Evolutionary conservation across 345 rosid species (phyloP), one percentile per base, ranked within the genome.

Genomic region (Eucalyptus tenuipes): DNA sequence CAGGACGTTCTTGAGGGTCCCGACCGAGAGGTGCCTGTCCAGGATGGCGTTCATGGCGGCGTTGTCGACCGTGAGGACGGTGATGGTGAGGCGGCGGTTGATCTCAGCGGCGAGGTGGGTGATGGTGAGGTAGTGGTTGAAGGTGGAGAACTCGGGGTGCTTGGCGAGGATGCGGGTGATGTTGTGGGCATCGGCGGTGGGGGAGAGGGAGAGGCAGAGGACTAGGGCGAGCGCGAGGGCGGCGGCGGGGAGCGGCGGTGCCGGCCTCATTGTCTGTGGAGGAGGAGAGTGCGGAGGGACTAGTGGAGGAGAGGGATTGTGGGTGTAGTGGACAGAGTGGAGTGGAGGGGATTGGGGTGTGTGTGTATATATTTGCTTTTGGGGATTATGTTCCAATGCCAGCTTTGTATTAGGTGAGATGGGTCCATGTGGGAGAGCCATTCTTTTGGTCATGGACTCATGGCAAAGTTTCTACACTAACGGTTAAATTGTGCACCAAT

Each of bases 71-170:
- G 97, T 97, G 25, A 95, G 94, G 45, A 98, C 95, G 18, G 99
- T 98, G 91, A 98, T 96, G 84, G 99, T 98, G 88, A 93, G 92
- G 4, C 95, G 96, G 87, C 96, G 93, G 94, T 97, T 97, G 92
- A 98, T 97, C 86, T 97, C 98, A 15, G 89, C 91, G 40, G 99
- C 98, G 40, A 98, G 97, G 94, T 95, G 99, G 81, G 99, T 97
- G 33, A 88, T 18, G 53, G 97, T 91, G 75, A 98, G 98, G 96
- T 97, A 98, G 87, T 95, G 99, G 91, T 98, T 98, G 95, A 98
- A 98, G 80, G 98, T 95, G 92, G 99, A 98, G 95, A 97, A 93
- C 7, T 89, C 86, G 2, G 98, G 98, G 94, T 96, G 93, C 87
- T 92, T 91, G 85, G 97, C 97, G 1, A 98, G 97, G 88, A 98